A percentile compares a stretch with the other conserved stretches of the same genome.
Conservation (phyloP, 345 rosid genomes). For the Cardiospermum halicacabum region DNA sequence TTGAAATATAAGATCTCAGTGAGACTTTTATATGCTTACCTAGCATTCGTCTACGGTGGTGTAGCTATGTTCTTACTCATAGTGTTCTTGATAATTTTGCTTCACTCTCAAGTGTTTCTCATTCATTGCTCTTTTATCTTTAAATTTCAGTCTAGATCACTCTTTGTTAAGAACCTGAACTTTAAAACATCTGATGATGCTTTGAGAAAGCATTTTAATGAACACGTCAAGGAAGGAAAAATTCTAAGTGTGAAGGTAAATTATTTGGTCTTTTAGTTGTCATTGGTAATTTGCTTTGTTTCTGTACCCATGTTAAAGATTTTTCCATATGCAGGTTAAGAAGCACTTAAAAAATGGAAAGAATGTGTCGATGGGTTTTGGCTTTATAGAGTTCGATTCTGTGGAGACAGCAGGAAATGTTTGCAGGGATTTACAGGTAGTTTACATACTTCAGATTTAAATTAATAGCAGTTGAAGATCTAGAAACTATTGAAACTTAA, state of each 20-base stretch:
- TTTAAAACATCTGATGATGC: conserved; percentile 83
- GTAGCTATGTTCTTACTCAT: neutral
- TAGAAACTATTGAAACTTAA: neutral
- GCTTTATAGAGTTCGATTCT: conserved; percentile 85
- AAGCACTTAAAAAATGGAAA: conserved; percentile 80
- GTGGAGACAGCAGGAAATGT: conserved; percentile 65
- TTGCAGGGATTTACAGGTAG: conserved; percentile 77
- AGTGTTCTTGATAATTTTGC: neutral
- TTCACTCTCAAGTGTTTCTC: conserved; percentile 13
- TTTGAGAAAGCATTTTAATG: conserved; percentile 63
- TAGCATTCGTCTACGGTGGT: neutral
- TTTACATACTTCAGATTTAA: conserved; percentile 4
- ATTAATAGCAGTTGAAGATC: neutral
- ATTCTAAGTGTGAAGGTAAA: conserved; percentile 77
- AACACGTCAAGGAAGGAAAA: conserved; percentile 63
- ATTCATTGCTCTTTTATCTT: conserved; percentile 20
- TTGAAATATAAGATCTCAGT: neutral
- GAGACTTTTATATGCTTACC: neutral
- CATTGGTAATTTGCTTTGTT: conserved; percentile 7
- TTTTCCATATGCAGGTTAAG: conserved; percentile 53
- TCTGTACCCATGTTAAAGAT: conserved; percentile 11
- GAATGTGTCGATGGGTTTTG: conserved; percentile 82
- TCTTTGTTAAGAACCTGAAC: conserved; percentile 86
- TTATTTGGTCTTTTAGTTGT: conserved; percentile 9
- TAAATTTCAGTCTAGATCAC: conserved; percentile 68